Percentiles rank a stretch among this genome's conserved stretches.
Conservation (phyloP, 345 rosid genomes). For the Sisymbrium irio region DNA sequence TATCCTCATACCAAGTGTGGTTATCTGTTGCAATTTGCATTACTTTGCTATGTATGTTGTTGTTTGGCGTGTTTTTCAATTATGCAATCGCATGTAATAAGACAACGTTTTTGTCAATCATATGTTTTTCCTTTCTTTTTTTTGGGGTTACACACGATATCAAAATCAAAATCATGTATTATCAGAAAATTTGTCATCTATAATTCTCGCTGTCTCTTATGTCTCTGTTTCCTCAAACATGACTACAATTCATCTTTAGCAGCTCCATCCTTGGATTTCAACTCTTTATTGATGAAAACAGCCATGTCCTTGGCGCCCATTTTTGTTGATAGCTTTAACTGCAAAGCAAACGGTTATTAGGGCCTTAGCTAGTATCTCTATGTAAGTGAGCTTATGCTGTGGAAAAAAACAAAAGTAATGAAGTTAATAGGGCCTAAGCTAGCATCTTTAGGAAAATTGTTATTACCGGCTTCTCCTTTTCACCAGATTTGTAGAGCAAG, state of each 20-base stretch:
- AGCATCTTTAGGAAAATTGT: not conserved
- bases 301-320: slow-evolving; percentile 37
- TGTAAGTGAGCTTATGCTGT: not conserved
- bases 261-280: not conserved
- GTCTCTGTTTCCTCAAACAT: not conserved
- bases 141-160: not conserved
- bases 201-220: not conserved
- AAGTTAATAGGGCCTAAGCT: not conserved
- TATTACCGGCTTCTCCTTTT: slow-evolving; percentile 59
- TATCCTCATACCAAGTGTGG: not conserved
- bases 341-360: slow-evolving; percentile 35
- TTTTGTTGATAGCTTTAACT: slow-evolving; percentile 66
- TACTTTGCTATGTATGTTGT: not conserved
- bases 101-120: not conserved
- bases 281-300: slow-evolving; percentile 25
- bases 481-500: slow-evolving; percentile 54
- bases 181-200: too few relatives aligned
- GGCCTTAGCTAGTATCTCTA: not conserved
- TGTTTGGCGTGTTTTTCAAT: not conserved
- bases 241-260: slow-evolving; percentile 29
- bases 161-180: too few relatives aligned
- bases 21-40: not conserved
- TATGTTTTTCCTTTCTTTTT: not conserved
- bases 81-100: not conserved
- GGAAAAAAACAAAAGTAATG: slow-evolving; percentile 36